Base-by-base conservation (phyloP, 1,284 basidiomycete species). In the Austroboletus sp. region DNA sequence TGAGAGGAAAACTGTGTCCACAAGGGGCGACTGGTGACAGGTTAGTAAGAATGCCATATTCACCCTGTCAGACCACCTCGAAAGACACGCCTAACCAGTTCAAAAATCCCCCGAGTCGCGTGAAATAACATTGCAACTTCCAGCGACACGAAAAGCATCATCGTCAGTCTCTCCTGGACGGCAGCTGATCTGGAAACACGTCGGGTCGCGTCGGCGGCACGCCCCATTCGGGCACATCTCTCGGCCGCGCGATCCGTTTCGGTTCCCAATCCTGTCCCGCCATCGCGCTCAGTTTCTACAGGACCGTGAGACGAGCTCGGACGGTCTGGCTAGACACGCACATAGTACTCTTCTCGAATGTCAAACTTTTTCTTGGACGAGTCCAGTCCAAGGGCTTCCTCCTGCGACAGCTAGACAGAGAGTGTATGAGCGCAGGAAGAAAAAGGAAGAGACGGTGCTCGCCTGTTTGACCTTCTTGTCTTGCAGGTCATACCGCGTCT, bases 341-440 rank as follows among this genome's bases (percentile, higher is more conserved):
- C 91, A 63, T 86, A 98, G 68, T 98, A 98, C 65, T 97, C 95
- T 66, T 97, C 94, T 40, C 90, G 71, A 19, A 97, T 85, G 65
- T 98, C 93, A 49, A 98, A 82, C 70, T 82, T 86, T 69, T 87
- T 89, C 65, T 89, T 75, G 40, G 84, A 79, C 68, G 78, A 82
- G 54, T 82, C 77, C 66, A 97, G 75, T 4, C 84, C 79, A 36
- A 96, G 71, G 57, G 89, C 87, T 57, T 96, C 84, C 65, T 96
- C 88, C 57, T 84, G 85, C 27, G 78, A 76, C 27, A 98, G 66
- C 80, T 89, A 26, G 3, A 12, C 17, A 15, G 15, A 4, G 34
- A 8, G 32, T 51, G n/a, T 21, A 45, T 33, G 16, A 33, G 19
- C 8, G 11, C 13, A 13, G 11, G 15, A 2, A 3, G 27, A 23